Conservation (phyloP, 306 rosid species). For the Cucurbita argyrosperma region DNA sequence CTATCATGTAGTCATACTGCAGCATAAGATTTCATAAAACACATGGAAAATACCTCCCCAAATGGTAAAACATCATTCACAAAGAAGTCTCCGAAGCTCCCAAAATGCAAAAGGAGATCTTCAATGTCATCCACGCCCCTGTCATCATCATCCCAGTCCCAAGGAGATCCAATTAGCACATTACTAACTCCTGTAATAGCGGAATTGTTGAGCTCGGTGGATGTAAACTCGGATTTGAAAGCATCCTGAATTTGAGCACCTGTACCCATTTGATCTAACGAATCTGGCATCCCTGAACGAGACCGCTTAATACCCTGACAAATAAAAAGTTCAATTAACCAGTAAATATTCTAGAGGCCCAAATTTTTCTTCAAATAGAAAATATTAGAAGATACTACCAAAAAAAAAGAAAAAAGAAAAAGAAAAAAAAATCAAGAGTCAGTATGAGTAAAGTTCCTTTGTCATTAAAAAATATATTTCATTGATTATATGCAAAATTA, state of each 20-base stretch:
- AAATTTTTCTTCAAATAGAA: neutral
- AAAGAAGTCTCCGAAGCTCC: conserved; percentile 91
- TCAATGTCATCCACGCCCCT: conserved; percentile 64
- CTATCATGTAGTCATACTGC: neutral
- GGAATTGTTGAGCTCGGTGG: conserved; percentile 58
- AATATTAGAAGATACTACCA: neutral
- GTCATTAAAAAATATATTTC: neutral
- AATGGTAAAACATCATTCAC: conserved; percentile 74
- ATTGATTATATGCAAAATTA: neutral
- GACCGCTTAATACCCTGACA: conserved; percentile 71
- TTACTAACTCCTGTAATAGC: conserved; percentile 49
- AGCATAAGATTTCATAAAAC: neutral
- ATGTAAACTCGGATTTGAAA: conserved; percentile 66
- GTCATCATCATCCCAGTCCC: conserved; percentile 94
- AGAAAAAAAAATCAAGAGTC: neutral
- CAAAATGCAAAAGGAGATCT: conserved; percentile 80
- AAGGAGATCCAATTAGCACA: conserved; percentile 57
- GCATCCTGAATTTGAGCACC: conserved; percentile 49
- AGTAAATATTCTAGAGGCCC: neutral
- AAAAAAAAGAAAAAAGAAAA: too few relatives aligned
- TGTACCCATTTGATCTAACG: conserved; percentile 47
- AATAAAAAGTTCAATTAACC: conserved; percentile 1
- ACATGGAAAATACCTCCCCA: conserved; percentile 66
- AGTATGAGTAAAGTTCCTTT: neutral
- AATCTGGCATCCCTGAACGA: conserved; percentile 51